phyloP scores from a whole-genome alignment of 352 stramenopile genomes.

The Globisporangium viniferum region DNA sequence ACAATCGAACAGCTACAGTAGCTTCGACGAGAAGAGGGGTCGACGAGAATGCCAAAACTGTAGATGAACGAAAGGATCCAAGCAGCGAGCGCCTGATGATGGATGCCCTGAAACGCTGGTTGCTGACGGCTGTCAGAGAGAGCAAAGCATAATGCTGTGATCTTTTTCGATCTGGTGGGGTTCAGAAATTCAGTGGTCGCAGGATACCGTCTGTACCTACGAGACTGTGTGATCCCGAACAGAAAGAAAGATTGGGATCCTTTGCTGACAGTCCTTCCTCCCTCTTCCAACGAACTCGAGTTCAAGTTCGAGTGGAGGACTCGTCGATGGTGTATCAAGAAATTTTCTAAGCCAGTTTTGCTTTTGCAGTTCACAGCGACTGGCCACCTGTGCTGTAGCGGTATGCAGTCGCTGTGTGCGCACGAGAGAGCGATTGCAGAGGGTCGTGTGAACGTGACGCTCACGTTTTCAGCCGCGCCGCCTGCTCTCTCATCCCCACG shows the following conservation, averaged over 20 bases:
- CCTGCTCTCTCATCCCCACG: not conserved
- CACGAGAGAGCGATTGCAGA: not conserved
- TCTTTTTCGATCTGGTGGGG: not conserved
- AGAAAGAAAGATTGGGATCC: not conserved
- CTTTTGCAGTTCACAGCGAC: not conserved
- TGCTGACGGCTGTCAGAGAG: not conserved
- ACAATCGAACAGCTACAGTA: not conserved
- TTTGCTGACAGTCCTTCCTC: not conserved
- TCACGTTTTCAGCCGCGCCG: not conserved
- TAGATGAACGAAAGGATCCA: not conserved
- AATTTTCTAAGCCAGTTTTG: not conserved
- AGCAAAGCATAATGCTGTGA: not conserved
- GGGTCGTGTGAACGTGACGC: not conserved
- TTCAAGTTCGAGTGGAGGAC: not conserved
- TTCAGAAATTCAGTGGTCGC: not conserved
- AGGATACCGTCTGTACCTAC: too few species aligned
- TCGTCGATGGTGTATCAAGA: not conserved
- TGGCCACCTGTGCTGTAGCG: not conserved
- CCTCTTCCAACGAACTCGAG: not conserved
- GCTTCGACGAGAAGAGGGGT: too few species aligned
- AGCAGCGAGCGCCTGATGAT: not conserved
- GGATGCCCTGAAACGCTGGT: not conserved
- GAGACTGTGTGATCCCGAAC: not conserved
- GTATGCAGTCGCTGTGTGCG: not conserved
- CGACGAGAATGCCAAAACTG: not conserved